Evolutionary conservation across 768 basidiomycete species (phyloP), one percentile per base, ranked within the genome.

Genomic region (Leucogyrophana mollusca): DNA sequence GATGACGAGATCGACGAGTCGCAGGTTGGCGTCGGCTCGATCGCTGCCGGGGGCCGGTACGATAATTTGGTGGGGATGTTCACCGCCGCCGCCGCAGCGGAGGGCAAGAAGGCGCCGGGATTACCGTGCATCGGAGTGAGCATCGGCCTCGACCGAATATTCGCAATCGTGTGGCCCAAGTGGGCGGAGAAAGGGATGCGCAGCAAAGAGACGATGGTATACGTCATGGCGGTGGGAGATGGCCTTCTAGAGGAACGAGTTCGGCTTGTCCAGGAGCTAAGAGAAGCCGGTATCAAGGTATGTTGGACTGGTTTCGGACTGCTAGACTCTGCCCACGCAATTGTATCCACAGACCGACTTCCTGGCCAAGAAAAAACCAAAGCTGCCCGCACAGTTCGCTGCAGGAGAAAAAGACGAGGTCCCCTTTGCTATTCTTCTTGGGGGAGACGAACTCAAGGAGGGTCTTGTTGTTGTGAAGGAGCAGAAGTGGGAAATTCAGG

Each of bases 11-110:
- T 93, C 30, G 95, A 98, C 66, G 95, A 97, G 62, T 87, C 90
- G 1, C 79, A 85, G 55, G 83, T 98, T 32, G 96, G 96, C 16
- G 93, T 98, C 3, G 96, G 96, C n/a, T 96, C 94, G 11, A 95
- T 99, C 64, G 96, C 94, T n/a, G 96, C 90, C 1, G 96, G 96
- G 9, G 96, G 96, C 8, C 79, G 96, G 25, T 99, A 99, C 67
- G 96, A 98, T 71, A 84, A 85, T 44, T 86, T 99, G 18, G 95
- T 99, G 1, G 87, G 90, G 23, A 80, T 93, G 73, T 96, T 99
- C 73, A 76, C 80, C n/a, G 73, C 84, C 0, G 87, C 87, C 0
- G 87, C 93, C 0, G 78, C 90, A 0, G 85, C 82, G 2, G 83
- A 84, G 42, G 79, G 80, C 21, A 91, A 89, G 72, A 82, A 81